A percentile compares a stretch with the other conserved stretches of the same genome.
Conservation (phyloP, 108 stramenopile genomes). For the Stephanodiscus triporus region DNA sequence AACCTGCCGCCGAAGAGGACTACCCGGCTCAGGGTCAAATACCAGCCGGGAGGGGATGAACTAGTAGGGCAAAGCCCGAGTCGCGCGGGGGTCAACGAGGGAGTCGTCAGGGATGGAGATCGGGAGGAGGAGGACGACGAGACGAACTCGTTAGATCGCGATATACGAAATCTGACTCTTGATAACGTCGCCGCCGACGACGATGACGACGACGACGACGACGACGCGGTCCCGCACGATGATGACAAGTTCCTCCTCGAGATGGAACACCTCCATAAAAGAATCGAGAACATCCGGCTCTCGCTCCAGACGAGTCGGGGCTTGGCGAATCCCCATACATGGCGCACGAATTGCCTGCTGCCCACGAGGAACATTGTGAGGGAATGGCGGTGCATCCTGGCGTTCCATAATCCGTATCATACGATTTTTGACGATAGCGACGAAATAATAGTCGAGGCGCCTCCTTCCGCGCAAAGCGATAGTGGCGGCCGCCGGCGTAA, state of each 20-base stretch:
- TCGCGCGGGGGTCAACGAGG: background rate
- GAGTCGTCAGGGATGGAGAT: background rate
- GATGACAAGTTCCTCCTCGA: conserved; percentile 32
- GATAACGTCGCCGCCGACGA: background rate
- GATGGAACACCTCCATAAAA: conserved; percentile 54
- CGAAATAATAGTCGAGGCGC: background rate
- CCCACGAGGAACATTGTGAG: conserved; percentile 64
- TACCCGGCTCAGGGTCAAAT: conserved; percentile 24
- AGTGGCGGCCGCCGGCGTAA: conserved; percentile 11
- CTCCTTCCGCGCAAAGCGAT: background rate
- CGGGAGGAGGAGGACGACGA: background rate
- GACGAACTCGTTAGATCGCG: background rate
- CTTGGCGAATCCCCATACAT: conserved; percentile 53
- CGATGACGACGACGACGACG: background rate
- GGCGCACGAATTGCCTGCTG: conserved; percentile 67
- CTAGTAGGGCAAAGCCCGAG: background rate
- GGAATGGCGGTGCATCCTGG: conserved; percentile 72
- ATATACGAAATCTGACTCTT: background rate
- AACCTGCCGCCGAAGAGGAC: conserved; percentile 42
- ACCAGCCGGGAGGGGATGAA: conserved; percentile 6
- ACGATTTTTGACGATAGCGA: conserved; percentile 5
- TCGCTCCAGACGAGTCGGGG: conserved; percentile 51
- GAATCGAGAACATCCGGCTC: conserved; percentile 56
- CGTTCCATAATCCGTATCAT: conserved; percentile 26
- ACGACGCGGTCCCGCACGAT: background rate